These are phyloP conservation scores for Vinca minor DNA, from an alignment of 257 asterid species.

Conservation along the genomic window DNA sequence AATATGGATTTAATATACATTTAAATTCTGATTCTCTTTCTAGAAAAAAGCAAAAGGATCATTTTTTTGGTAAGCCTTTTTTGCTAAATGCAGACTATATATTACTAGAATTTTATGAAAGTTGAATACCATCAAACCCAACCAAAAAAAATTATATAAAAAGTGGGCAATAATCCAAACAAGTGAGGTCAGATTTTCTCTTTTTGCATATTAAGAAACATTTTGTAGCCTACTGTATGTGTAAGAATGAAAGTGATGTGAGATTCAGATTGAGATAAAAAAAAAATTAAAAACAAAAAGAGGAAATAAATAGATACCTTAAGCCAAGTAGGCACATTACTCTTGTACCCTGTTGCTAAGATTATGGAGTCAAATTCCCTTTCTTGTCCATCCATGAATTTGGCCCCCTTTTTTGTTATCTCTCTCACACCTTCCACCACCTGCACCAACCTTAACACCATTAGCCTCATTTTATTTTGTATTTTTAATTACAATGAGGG, in stretches of 20 bases:
- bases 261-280: constrained; percentile 34
- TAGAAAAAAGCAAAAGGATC: constrained; percentile 21
- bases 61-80: constrained; percentile 21
- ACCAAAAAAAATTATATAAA: constrained; percentile 26
- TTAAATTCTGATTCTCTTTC: too few species aligned
- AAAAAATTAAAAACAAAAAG: too few species aligned
- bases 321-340: constrained; percentile 91
- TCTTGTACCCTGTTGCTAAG: constrained; percentile 88
- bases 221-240: constrained; percentile 61
- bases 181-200: constrained; percentile 74
- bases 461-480: not conserved
- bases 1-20: too few species aligned
- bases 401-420: constrained; percentile 69
- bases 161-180: constrained; percentile 47
- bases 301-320: constrained; percentile 34
- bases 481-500: too few species aligned
- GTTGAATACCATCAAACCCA: constrained; percentile 41
- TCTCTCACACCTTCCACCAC: constrained; percentile 64
- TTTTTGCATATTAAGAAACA: constrained; percentile 45
- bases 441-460: constrained; percentile 26
- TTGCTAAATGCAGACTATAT: constrained; percentile 12
- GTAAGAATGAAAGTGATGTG: constrained; percentile 60
- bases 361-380: constrained; percentile 68
- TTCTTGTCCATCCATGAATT: constrained; percentile 71
- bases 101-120: constrained; percentile 37